A percentile compares a stretch with the other conserved stretches of the same genome.
Conservation (phyloP, 305 asterid genomes). For the Fraxinus angustifolia region DNA sequence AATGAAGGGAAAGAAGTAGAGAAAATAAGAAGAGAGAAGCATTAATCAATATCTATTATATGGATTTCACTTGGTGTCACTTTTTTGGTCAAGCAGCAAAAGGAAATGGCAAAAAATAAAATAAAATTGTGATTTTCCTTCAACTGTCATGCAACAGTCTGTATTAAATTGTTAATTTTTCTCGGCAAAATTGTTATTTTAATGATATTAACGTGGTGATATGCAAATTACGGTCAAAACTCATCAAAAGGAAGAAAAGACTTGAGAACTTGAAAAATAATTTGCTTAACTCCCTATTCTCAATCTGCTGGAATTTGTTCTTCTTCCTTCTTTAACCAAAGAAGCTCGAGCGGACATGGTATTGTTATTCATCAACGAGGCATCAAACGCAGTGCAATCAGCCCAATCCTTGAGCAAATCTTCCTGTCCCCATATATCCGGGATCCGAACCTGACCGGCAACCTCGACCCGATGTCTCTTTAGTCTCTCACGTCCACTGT, state of each 20-base stretch:
- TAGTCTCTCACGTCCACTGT: conserved; percentile 49
- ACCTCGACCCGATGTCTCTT: conserved; percentile 60
- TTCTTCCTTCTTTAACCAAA: conserved; percentile 45
- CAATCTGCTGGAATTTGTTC: conserved; percentile 24
- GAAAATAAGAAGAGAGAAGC: not conserved
- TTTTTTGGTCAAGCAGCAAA: not conserved
- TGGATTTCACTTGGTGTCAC: not conserved
- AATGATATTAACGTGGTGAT: not conserved
- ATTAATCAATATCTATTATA: not conserved
- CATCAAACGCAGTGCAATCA: conserved; percentile 49
- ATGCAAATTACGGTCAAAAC: not conserved
- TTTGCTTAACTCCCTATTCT: conserved; percentile 27
- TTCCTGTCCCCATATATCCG: conserved; percentile 70
- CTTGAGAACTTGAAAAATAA: not conserved
- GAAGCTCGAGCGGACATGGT: conserved; percentile 60
- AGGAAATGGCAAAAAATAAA: not conserved
- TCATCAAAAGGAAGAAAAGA: not conserved
- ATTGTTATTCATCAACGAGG: conserved; percentile 20
- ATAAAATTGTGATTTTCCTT: not conserved
- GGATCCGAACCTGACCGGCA: conserved; percentile 65
- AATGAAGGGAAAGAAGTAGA: not conserved
- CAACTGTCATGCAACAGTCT: not conserved
- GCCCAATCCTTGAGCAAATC: conserved; percentile 57
- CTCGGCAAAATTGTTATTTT: not conserved
- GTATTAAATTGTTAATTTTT: not conserved